These are phyloP conservation scores for Aspergillus ustus DNA, from an alignment of 2,329 filamentous ascomycete species.

Conservation along the genomic window DNA sequence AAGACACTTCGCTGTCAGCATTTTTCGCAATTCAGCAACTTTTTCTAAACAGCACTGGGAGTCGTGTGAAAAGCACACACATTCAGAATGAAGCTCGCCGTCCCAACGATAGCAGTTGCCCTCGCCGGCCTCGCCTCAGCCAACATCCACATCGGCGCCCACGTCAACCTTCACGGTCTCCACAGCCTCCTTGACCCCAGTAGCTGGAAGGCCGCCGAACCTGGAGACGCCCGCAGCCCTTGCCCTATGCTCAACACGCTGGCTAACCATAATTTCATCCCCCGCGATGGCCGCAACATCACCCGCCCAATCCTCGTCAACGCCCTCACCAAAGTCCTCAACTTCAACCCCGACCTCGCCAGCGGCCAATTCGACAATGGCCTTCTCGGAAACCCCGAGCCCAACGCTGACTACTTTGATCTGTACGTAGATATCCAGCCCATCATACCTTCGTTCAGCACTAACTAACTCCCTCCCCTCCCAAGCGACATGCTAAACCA, in stretches of 20 bases:
- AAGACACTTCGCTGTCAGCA: neutral
- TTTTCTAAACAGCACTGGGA: neutral
- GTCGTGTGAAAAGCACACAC: neutral
- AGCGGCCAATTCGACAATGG: conserved; percentile 7
- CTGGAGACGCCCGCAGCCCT: conserved; percentile 30
- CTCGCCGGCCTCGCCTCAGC: conserved; percentile 1
- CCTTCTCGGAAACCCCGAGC: conserved; percentile 5
- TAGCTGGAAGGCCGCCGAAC: neutral
- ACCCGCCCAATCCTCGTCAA: conserved; percentile 39
- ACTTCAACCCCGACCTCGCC: conserved; percentile 6
- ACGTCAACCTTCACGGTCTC: neutral
- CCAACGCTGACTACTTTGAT: neutral
- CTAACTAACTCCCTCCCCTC: too few relatives aligned
- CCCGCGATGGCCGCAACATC: conserved; percentile 44
- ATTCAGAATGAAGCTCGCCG: conserved; percentile 3
- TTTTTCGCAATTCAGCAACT: neutral
- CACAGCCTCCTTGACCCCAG: neutral
- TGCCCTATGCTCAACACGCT: conserved; percentile 48
- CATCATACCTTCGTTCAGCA: conserved; percentile 21
- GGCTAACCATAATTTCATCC: conserved; percentile 48
- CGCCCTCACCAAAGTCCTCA: conserved; percentile 20
- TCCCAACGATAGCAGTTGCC: neutral
- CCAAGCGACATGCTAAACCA: conserved; percentile 27
- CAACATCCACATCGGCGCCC: neutral
- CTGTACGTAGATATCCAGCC: neutral